Evolutionary conservation across 352 stramenopile genomes (phyloP), one percentile per base, ranked within the genome.

Genomic region (Phytophthora foliorum): DNA sequence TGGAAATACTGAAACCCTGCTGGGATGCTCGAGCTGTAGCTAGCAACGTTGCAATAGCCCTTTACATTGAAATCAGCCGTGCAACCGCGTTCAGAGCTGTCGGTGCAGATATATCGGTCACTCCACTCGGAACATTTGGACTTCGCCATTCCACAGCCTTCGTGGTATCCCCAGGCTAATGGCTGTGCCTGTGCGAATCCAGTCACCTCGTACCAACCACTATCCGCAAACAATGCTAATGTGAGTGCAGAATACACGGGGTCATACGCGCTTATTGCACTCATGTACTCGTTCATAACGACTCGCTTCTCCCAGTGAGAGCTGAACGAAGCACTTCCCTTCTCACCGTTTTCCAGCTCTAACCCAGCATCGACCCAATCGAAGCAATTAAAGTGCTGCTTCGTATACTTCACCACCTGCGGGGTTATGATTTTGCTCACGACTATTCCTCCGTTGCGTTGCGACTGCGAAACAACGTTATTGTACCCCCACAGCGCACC

Each of bases 221-320:
- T 92, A 61, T 95, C 88, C 61, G 90, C 86, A 63, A 95, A 94
- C 32, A 95, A 61, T 13, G 88, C 86, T 0, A 95, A 63, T 16
- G 88, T 94, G 22, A 95, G 70, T 7, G 80, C 72, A 27, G 84
- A 93, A 42, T 90, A 93, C 1, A 95, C 86, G 1, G 82, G 80
- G 49, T 92, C 89, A 54, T 91, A 89, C 44, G 83, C 78, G 32
- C 79, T 90, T 22, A 84, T 93, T 13, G 86, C 85, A 31, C 81
- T 94, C 88, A 95, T 95, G 60, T 92, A 93, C 67, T 95, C 88
- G 38, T 95, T 93, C 78, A 89, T 88, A 4, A 91, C 68, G 16
- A 93, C 48, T 19, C 88, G 86, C 34, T 95, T 94, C n/a, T 95
- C 88, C 86, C 86, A 94, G 63, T 95, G 88, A 3, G 82, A 92